A percentile compares a stretch with the other conserved stretches of the same genome.
Evolutionary conservation across 2,329 filamentous ascomycete species (phyloP).

Genomic region (Fusarium graminum): DNA sequence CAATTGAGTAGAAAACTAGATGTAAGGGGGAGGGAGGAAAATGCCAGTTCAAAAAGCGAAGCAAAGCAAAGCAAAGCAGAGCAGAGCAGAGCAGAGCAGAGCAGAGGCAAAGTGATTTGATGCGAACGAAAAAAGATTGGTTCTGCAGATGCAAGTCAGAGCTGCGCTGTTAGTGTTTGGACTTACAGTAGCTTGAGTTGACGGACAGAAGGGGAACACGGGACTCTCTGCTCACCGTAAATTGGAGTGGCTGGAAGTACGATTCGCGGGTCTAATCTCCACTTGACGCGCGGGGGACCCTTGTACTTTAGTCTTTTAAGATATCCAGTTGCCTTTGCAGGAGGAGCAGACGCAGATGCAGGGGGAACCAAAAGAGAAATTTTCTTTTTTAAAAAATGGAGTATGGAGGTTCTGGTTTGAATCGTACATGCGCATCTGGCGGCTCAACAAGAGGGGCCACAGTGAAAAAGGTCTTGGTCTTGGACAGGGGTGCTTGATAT

Average conservation of each 20-base stretch:
- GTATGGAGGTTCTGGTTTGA: background rate
- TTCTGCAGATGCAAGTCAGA: conserved; percentile 44
- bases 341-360: background rate
- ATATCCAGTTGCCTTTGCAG: background rate
- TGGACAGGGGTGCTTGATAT: conserved; percentile 5
- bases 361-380: background rate
- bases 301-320: background rate
- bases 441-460: conserved; percentile 16
- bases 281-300: conserved; percentile 2
- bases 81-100: background rate
- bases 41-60: no score
- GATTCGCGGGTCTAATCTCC: conserved; percentile 16
- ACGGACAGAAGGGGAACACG: conserved; percentile 7
- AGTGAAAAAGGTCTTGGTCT: background rate
- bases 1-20: no score
- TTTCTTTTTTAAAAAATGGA: no score
- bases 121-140: conserved; percentile 29
- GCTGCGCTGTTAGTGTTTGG: conserved; percentile 6
- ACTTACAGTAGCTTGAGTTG: conserved; percentile 1
- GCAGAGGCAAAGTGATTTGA: conserved; percentile 6
- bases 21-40: background rate
- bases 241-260: conserved; percentile 25
- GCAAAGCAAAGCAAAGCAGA: no score
- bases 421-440: conserved; percentile 26
- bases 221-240: conserved; percentile 24